Evolutionary conservation across 441 rosid genomes (phyloP), one percentile per base, ranked within the genome.

Genomic region (Bocquillonia castaneifolia): DNA sequence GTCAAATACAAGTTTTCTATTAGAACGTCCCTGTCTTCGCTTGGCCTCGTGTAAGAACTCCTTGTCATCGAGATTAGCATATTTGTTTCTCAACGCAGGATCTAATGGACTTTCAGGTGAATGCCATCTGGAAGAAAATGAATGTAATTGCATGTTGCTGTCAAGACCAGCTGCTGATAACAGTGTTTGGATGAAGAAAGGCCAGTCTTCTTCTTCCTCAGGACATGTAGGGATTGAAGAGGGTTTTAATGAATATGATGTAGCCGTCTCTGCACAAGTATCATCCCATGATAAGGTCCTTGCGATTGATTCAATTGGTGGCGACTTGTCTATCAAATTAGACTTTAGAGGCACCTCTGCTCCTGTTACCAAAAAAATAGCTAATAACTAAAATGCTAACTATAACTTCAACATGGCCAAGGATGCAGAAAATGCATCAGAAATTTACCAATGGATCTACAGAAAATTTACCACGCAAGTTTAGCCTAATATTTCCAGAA

Each of bases 301-400:
- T 45, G 97, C 83, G 15, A 92, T 76, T 25, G 99, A 92, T 63
- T 76, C 97, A 42, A 94, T 94, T 47, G 85, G 95, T 20, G 98
- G 96, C 42, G 97, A 93, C 62, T 93, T 91, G 82, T 83, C 89
- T 0, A 90, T 88, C 77, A 94, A 83, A 72, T 83, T 92, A 63
- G 90, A 82, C 72, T 73, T 86, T 0, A 72, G 73, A 40, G 78
- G 67, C 77, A 74, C 54, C 45, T 73, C 82, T 26, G 68, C 66
- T 62, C 90, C 96, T 88, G 83, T 67, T 69, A 62, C 26, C n/a
- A 36, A 31, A 45, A 39, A 36, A 52, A 64, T 17, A 53, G 39
- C 1, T 10, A 17, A 45, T 25, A 52, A 37, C 13, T 17, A 53
- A 40, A 15, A 39, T 18, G 22, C n/a, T 26, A 10, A n/a, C 7